Evolutionary conservation across 1,139 yeast genomes (phyloP), one percentile per base, ranked within the genome.

Genomic region (Candida anutae): DNA sequence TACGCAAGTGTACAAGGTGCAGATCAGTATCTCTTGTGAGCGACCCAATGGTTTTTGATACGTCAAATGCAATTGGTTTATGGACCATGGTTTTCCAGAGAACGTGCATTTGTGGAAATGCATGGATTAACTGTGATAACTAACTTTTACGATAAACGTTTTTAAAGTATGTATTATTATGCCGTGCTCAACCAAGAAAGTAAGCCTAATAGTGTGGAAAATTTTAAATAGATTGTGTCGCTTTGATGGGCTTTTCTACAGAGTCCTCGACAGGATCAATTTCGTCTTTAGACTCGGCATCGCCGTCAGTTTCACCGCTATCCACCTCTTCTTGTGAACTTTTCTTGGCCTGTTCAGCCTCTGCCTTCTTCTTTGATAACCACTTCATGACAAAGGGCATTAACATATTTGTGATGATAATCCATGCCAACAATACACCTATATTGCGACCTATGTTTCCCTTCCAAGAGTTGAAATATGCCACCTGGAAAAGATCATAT

Each of bases 81-180:
- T 80, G 88, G 85, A 74, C 82, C 1, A 64, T 76, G 60, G 80
- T 81, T 2, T 78, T 80, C 46, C 88, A 79, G 39, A 60, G 88
- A 38, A 73, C 74, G 13, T 84, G 95, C 51, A 59, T 81, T 15
- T 84, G 95, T 50, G 94, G 94, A 0, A 83, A 84, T 27, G 67
- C 77, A 4, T 81, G 90, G 90, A 72, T 71, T 2, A 62, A 58
- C 16, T 18, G 20, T 9, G 26, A 15, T 6, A n/a, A 5, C 15
- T 24, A 15, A 14, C 6, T n/a, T n/a, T n/a, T n/a, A n/a, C n/a
- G n/a, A n/a, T n/a, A n/a, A n/a, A n/a, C n/a, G n/a, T n/a, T n/a
- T n/a, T n/a, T n/a, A n/a, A n/a, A n/a, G n/a, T n/a, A n/a, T n/a
- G n/a, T n/a, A n/a, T n/a, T n/a, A n/a, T n/a, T n/a, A n/a, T n/a